phyloP scores from a whole-genome alignment of 1,284 basidiomycete species.

The Sanguinoderma infundibulare region DNA sequence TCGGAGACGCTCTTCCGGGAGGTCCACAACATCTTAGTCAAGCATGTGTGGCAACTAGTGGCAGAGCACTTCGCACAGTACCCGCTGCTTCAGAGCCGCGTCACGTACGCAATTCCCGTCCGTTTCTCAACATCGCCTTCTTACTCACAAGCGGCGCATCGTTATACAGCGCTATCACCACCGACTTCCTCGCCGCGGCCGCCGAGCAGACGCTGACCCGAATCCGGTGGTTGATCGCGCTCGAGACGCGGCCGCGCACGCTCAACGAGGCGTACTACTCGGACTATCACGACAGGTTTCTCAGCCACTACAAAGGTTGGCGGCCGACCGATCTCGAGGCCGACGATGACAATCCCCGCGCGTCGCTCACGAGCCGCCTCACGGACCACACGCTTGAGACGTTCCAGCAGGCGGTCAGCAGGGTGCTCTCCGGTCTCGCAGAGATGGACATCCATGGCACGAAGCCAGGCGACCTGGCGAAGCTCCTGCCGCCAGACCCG shows the following conservation, averaged over 20 bases:
- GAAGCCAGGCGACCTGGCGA: constrained; percentile 49
- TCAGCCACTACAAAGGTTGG: constrained; percentile 32
- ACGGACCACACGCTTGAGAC: not conserved
- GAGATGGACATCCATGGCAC: constrained; percentile 49
- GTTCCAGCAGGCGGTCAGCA: constrained; percentile 45
- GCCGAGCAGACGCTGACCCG: constrained; percentile 43
- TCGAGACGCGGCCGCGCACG: constrained; percentile 39
- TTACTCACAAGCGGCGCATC: not conserved
- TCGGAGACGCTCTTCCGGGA: constrained; percentile 51
- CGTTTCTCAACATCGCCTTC: too few relatives aligned
- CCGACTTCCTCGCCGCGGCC: constrained; percentile 51
- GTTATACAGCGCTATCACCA: constrained; percentile 45
- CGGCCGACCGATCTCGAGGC: constrained; percentile 7
- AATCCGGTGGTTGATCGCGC: constrained; percentile 39
- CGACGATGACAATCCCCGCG: constrained; percentile 9
- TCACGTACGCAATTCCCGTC: constrained; percentile 47
- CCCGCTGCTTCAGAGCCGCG: constrained; percentile 54
- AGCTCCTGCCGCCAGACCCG: constrained; percentile 55
- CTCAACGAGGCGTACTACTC: constrained; percentile 38
- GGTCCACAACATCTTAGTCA: constrained; percentile 44
- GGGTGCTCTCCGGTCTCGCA: constrained; percentile 45
- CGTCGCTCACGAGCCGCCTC: constrained; percentile 9
- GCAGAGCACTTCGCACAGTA: constrained; percentile 53
- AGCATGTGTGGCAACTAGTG: constrained; percentile 47
- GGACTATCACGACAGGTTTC: constrained; percentile 35